Conservation (phyloP, 805 yeast species). For the Geotrichum ghanense region DNA sequence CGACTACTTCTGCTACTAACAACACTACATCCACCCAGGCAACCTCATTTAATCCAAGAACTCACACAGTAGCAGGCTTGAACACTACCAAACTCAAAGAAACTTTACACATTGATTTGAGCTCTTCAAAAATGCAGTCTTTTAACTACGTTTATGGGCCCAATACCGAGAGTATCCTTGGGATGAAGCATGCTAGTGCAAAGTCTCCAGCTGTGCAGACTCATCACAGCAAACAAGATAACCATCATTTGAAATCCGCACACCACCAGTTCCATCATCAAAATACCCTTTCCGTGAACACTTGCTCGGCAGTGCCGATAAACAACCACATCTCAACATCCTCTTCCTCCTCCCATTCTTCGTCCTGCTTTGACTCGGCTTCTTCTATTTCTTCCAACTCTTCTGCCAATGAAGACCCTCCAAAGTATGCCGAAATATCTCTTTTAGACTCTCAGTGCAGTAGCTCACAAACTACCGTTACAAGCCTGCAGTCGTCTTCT, state of each 20-base stretch:
- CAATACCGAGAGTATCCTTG: neutral
- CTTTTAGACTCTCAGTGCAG: neutral
- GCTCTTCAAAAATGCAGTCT: neutral
- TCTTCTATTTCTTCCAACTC: neutral
- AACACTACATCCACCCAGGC: constrained; percentile 5
- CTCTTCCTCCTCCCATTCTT: neutral
- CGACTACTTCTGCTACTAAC: no score
- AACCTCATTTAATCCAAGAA: neutral
- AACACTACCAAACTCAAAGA: neutral
- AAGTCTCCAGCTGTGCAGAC: neutral
- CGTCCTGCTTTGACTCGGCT: constrained; percentile 1
- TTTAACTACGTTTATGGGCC: neutral
- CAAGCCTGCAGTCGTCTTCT: neutral
- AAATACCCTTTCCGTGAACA: constrained; percentile 4
- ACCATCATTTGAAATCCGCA: constrained; percentile 11
- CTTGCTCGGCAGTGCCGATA: neutral
- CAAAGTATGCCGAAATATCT: constrained; percentile 8
- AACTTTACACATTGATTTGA: neutral
- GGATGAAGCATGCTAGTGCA: no score
- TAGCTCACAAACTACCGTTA: neutral
- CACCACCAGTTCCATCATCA: constrained; percentile 7
- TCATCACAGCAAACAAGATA: constrained; percentile 12
- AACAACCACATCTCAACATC: neutral
- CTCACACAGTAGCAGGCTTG: neutral
- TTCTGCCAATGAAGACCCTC: constrained; percentile 5